phyloP scores from a whole-genome alignment of 257 asterid genomes.

The Anisodus tanguticus region DNA sequence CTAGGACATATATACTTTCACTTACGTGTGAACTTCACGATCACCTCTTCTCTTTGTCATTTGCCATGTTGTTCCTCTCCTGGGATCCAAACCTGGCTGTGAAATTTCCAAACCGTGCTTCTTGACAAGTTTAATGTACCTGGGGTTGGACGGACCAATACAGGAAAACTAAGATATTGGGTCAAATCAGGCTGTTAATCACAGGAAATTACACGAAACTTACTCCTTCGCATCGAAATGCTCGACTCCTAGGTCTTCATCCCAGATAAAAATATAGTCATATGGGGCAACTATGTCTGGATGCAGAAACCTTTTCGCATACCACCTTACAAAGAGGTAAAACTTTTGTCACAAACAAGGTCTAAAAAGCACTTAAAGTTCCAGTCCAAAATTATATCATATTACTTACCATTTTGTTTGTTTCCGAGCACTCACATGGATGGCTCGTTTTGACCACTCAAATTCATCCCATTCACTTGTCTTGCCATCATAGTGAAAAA shows the following conservation, averaged over 20 bases:
- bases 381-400: not conserved
- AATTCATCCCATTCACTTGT: conserved; percentile 75
- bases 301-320: conserved; percentile 71
- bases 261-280: conserved; percentile 76
- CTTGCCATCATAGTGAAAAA: conserved; percentile 76
- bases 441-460: conserved; percentile 74
- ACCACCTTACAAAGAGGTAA: conserved; percentile 54
- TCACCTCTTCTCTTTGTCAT: conserved; percentile 37
- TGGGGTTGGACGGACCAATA: not conserved
- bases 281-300: conserved; percentile 60
- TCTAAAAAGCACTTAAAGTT: not conserved
- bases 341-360: not conserved
- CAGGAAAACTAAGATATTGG: conserved; percentile 15
- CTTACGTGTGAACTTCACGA: conserved; percentile 42
- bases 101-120: conserved; percentile 42
- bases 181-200: conserved; percentile 23
- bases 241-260: conserved; percentile 70
- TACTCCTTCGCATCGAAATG: conserved; percentile 63
- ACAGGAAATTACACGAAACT: not conserved
- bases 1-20: too few species aligned
- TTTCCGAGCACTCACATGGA: conserved; percentile 64
- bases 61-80: conserved; percentile 39
- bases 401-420: conserved; percentile 71
- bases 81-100: conserved; percentile 41
- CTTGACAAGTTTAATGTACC: conserved; percentile 41